Evolutionary conservation across 1,284 basidiomycete species (phyloP), one percentile per base, ranked within the genome.

Genomic region (Puccinia triticina): DNA sequence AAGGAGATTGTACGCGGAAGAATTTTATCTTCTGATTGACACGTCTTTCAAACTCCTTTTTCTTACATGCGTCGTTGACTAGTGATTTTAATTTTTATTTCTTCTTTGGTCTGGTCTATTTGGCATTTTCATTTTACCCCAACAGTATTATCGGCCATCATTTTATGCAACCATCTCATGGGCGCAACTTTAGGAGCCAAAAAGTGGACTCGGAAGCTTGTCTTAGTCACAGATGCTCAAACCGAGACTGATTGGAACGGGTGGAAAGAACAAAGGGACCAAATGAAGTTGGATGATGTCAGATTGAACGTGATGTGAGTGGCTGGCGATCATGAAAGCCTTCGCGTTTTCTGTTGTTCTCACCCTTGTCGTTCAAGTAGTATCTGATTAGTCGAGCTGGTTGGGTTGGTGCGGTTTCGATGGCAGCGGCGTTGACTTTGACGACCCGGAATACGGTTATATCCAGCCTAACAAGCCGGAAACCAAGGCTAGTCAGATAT

Each of bases 71-170:
- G 12, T 46, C 32, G 14, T 14, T 76, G 37, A 57, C 37, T 76
- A 43, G 16, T 75, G 32, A 50, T 32, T 11, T 11, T 5, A 23
- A 18, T 37, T 7, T 71, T 48, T 10, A 5, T 21, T 40, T 26
- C 50, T 57, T 73, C 26, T 81, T 81, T 40, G 67, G 18, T 46
- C n/a, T 32, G 37, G 59, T n/a, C 53, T 69, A 26, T 5, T 29
- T 23, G 32, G 29, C 8, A n/a, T 32, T n/a, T 66, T 61, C 46
- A 11, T 53, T 14, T 64, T n/a, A 29, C 4, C 12, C 26, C 23
- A 8, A 18, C 12, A 81, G 78, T 73, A 26, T n/a, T 81, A 43
- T 81, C 78, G 5, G 69, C 78, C n/a, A 66, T 81, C 78, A 81
- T 81, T 50, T 34, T 81, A 11, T 81, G 50, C 71, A 71, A 79